Conservation (phyloP, 371 early-diverging fungal genomes). For the Mucor lusitanicus region DNA sequence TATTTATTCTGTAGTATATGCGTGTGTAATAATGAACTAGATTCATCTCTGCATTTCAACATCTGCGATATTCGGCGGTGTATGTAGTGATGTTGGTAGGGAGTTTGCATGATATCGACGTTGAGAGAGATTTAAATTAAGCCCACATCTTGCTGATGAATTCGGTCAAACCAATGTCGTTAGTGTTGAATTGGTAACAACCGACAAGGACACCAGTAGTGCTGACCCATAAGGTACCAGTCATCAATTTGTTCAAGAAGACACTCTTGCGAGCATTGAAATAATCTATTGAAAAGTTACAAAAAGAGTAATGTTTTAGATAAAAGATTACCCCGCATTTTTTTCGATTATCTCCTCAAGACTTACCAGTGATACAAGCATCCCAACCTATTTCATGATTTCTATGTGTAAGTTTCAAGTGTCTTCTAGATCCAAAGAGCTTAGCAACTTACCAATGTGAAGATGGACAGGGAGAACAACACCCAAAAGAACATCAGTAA, state of each 20-base stretch:
- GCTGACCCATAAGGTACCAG: slow-evolving; percentile 63
- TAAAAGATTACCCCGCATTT: slow-evolving; percentile 26
- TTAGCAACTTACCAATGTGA: slow-evolving; percentile 70
- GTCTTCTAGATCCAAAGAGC: background rate
- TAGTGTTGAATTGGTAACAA: slow-evolving; percentile 92
- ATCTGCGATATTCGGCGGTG: slow-evolving; percentile 15
- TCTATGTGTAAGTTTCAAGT: background rate
- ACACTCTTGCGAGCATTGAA: slow-evolving; percentile 73
- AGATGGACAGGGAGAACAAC: slow-evolving; percentile 89
- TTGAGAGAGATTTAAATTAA: slow-evolving; percentile 30
- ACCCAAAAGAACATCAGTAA: slow-evolving; percentile 87
- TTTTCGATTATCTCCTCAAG: slow-evolving; percentile 4
- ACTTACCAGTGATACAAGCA: slow-evolving; percentile 59
- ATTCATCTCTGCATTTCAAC: background rate
- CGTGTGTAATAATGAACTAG: background rate
- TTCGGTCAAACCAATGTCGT: slow-evolving; percentile 93
- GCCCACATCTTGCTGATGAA: slow-evolving; percentile 83
- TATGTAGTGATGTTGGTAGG: slow-evolving; percentile 10
- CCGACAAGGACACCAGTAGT: slow-evolving; percentile 84
- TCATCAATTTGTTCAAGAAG: slow-evolving; percentile 60
- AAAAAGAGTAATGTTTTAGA: slow-evolving; percentile 8
- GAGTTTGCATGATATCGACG: background rate
- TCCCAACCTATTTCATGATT: slow-evolving; percentile 44
- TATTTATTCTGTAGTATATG: background rate
- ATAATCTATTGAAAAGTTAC: slow-evolving; percentile 71